phyloP scores from a whole-genome alignment of 2,329 filamentous ascomycete genomes.

The Colletotrichum sp. region DNA sequence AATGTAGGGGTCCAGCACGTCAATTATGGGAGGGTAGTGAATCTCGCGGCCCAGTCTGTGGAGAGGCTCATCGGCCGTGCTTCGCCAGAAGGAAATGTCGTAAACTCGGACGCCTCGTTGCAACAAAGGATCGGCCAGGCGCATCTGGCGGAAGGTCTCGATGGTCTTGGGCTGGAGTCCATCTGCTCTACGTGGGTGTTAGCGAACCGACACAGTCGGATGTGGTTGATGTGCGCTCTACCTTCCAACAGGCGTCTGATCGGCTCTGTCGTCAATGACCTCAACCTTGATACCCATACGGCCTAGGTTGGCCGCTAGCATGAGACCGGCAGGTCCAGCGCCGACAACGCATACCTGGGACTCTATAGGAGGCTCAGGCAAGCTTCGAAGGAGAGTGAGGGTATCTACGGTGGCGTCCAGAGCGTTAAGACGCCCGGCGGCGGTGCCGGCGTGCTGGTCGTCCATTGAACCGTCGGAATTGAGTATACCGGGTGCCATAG shows the following conservation, averaged over 20 bases:
- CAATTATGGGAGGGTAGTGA: constrained; percentile 70
- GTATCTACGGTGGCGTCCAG: constrained; percentile 46
- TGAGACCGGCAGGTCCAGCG: constrained; percentile 61
- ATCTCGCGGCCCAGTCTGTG: constrained; percentile 68
- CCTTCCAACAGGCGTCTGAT: constrained; percentile 70
- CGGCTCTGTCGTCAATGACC: constrained; percentile 71
- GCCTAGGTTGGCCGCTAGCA: constrained; percentile 61
- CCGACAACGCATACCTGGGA: constrained; percentile 59
- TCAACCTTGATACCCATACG: constrained; percentile 70
- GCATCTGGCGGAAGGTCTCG: constrained; percentile 76
- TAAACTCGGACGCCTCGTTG: constrained; percentile 73
- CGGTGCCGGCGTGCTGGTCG: constrained; percentile 24
- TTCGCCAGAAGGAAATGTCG: constrained; percentile 77
- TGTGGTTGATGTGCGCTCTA: constrained; percentile 26
- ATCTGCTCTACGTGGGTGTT: constrained; percentile 57
- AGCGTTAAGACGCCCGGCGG: constrained; percentile 29
- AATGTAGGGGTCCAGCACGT: constrained; percentile 62
- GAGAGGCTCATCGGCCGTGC: constrained; percentile 54
- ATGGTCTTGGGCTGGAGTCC: constrained; percentile 81
- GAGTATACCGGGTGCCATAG: constrained; percentile 41
- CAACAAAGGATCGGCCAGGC: constrained; percentile 71
- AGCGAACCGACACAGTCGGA: not conserved
- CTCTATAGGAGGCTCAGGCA: constrained; percentile 49
- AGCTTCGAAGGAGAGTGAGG: constrained; percentile 53
- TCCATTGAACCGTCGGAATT: constrained; percentile 35